These are phyloP conservation scores for Oryza rufipogon DNA, from an alignment of 176 grass and related monocot species.

Conservation along the genomic window DNA sequence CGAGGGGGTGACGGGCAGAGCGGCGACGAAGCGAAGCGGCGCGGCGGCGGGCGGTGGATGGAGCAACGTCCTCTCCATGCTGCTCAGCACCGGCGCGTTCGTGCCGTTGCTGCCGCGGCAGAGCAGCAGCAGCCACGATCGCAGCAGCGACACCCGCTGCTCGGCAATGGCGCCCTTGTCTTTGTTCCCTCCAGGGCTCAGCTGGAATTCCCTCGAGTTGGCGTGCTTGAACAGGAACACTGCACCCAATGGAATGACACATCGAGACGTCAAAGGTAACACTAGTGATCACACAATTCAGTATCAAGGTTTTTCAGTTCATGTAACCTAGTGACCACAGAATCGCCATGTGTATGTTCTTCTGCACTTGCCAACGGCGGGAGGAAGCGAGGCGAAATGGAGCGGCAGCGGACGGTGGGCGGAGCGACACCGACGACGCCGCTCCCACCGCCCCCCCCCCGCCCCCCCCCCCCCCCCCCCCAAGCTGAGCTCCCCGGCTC, in stretches of 20 bases:
- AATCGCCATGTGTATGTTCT: neutral
- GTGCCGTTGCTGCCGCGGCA: constrained; percentile 73
- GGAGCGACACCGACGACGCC: too few species aligned
- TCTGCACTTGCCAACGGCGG: neutral
- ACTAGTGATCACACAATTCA: neutral
- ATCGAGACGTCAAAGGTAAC: neutral
- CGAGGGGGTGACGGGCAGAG: too few species aligned
- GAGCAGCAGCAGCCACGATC: constrained; percentile 76
- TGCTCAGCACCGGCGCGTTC: constrained; percentile 61
- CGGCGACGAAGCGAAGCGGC: too few species aligned
- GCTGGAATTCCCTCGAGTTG: constrained; percentile 63
- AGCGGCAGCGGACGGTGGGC: too few species aligned
- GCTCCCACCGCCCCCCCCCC: too few species aligned
- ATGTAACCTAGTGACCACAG: neutral
- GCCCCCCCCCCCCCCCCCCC: too few species aligned
- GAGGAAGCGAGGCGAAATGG: too few species aligned
- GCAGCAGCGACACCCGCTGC: constrained; percentile 52
- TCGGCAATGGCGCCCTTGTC: constrained; percentile 28
- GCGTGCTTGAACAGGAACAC: constrained; percentile 76
- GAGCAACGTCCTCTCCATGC: constrained; percentile 49
- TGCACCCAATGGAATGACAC: constrained; percentile 8
- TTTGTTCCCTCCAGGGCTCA: constrained; percentile 5
- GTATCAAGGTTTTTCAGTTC: neutral
- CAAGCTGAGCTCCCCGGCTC: too few species aligned
- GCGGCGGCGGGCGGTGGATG: too few species aligned